Base-by-base conservation (phyloP, 2,329 filamentous ascomycete genomes). In the Epichloe uncinata region DNA sequence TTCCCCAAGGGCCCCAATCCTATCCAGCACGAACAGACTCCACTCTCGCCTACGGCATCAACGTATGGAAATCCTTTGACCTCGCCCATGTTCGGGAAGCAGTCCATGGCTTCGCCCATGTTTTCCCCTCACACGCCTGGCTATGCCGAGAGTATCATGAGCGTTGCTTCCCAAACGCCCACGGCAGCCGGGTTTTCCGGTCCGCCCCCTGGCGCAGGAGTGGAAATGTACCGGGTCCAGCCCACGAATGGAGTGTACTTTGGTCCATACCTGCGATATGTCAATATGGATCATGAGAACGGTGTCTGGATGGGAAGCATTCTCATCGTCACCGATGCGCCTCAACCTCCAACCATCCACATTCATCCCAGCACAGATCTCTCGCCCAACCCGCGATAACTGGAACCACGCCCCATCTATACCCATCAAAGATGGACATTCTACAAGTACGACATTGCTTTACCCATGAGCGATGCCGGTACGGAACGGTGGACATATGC, bases 191-290 rank as follows among this genome's bases (percentile, higher is more conserved):
- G 87, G 0, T 95, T 96, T 61, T 84, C 83, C 3, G 90, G 89
- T 0, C 90, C 90, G n/a, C 88, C 88, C 88, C 87, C 90, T 7
- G 82, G 79, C 58, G 86, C 87, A 48, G 93, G 93, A 13, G 85
- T 97, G 5, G 91, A 96, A 55, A 81, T 95, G 73, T 98, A 95
- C 73, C 93, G 93, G 63, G 82, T 96, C 40, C 81, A 84, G 50
- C 90, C 93, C 1, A 95, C 89, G 0, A 98, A 98, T 58, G 89
- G 89, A 4, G 93, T 98, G 2, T 98, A 98, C 69, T 98, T 98
- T 67, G 93, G 93, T 0, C 93, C 93, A 0, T 97, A 97, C 63
- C 72, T 98, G 45, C 79, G 93, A 59, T 98, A 98, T 63, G 87
- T 87, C 33, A 98, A 98, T 60, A 97, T 98, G 89, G 88, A 98